A percentile compares a stretch with the other conserved stretches of the same genome.
These are phyloP conservation scores for Trichoderma asperellum DNA, from an alignment of 2,329 filamentous ascomycete species.

Conservation along the genomic window DNA sequence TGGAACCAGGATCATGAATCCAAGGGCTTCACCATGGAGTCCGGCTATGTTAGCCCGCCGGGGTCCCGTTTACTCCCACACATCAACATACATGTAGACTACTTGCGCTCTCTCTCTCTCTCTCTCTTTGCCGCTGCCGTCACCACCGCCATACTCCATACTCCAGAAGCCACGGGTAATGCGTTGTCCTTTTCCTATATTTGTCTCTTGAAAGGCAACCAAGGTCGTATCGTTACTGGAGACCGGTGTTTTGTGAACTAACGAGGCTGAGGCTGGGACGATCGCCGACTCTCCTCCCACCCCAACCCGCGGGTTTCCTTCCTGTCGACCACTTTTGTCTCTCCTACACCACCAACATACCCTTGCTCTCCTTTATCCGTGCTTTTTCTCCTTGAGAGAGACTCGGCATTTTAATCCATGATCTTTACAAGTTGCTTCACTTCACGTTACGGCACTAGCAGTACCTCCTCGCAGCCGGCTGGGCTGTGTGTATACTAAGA, in stretches of 20 bases:
- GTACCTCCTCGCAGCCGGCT: conserved; percentile 42
- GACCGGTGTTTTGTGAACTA: neutral
- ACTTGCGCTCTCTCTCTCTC: conserved; percentile 26
- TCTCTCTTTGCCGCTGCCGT: conserved; percentile 10
- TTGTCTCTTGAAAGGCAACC: conserved; percentile 8
- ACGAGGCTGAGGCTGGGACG: conserved; percentile 27
- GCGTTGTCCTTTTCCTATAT: conserved; percentile 27
- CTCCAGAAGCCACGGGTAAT: conserved; percentile 23
- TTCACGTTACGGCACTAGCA: conserved; percentile 32
- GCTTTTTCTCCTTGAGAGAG: conserved; percentile 35
- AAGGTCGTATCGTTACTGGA: conserved; percentile 17
- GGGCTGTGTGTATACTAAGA: conserved; percentile 55
- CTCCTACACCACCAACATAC: conserved; percentile 33
- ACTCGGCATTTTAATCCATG: conserved; percentile 41
- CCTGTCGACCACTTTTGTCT: conserved; percentile 23
- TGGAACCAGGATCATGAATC: conserved; percentile 29
- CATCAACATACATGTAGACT: conserved; percentile 28
- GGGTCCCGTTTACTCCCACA: conserved; percentile 24
- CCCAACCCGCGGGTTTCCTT: conserved; percentile 10
- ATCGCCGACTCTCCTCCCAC: conserved; percentile 18
- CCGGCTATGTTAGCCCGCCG: conserved; percentile 26
- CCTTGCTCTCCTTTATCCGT: conserved; percentile 28
- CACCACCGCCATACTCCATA: conserved; percentile 14
- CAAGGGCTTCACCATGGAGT: conserved; percentile 23
- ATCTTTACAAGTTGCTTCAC: conserved; percentile 34